A percentile compares a stretch with the other conserved stretches of the same genome.
These are phyloP conservation scores for Geotrichum aggregatum DNA, from an alignment of 1,139 yeast species.

Conservation along the genomic window DNA sequence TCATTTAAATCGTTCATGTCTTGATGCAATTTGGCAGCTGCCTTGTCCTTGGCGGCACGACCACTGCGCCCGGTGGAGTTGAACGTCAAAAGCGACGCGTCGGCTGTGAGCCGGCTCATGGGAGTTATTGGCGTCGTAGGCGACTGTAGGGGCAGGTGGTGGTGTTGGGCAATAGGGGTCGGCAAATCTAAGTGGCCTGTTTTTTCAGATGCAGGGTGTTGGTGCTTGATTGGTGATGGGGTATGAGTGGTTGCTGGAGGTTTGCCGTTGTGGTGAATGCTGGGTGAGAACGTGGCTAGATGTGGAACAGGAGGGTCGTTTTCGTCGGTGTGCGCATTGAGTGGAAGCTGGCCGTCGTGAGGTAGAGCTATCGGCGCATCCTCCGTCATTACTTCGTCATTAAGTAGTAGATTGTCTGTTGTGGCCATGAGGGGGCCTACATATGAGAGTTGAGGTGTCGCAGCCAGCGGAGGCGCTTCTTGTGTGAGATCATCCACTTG, in stretches of 20 bases:
- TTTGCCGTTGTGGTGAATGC: not conserved
- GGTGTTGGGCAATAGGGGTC: not conserved
- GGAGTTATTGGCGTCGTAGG: not conserved
- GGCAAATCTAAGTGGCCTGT: not conserved
- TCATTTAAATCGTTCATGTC: conserved; percentile 64
- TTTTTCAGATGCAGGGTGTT: not conserved
- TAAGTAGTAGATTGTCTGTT: too few relatives aligned
- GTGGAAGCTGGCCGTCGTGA: too few relatives aligned
- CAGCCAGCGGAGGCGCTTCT: too few relatives aligned
- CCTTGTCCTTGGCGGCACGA: conserved; percentile 63
- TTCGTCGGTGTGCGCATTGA: not conserved
- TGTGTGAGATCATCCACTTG: too few relatives aligned
- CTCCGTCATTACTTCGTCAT: too few relatives aligned
- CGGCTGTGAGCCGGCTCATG: not conserved
- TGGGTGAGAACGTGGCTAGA: not conserved
- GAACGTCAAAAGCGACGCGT: conserved; percentile 1
- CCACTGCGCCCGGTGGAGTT: not conserved
- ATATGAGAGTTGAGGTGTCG: too few relatives aligned
- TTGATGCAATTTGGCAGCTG: conserved; percentile 61
- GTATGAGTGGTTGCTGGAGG: not conserved
- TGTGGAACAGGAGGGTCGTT: not conserved
- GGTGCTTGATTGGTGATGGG: not conserved
- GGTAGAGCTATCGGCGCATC: too few relatives aligned
- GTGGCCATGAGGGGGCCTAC: too few relatives aligned
- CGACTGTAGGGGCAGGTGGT: not conserved